These are phyloP conservation scores for Pseudozyma sp. DNA, from an alignment of 1,284 basidiomycete genomes.

Conservation along the genomic window DNA sequence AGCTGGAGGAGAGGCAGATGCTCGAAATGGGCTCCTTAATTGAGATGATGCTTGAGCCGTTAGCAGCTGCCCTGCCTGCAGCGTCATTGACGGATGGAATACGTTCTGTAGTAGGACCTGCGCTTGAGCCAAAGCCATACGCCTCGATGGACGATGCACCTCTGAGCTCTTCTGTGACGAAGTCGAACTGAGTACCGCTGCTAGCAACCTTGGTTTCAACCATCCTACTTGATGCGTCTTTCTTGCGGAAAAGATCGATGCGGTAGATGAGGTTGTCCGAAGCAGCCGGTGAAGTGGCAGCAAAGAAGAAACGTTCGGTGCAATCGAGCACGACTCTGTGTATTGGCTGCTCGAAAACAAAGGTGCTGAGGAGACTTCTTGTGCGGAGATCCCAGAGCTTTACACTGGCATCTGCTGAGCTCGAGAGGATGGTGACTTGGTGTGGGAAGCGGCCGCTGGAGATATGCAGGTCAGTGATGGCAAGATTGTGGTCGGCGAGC, in stretches of 20 bases:
- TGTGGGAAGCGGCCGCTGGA: conserved; percentile 81
- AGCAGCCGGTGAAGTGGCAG: conserved; percentile 72
- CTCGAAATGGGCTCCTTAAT: conserved; percentile 73
- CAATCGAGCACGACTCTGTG: conserved; percentile 80
- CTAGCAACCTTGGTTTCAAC: conserved; percentile 24
- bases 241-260: conserved; percentile 79
- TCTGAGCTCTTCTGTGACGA: conserved; percentile 36
- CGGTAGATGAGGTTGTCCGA: conserved; percentile 78
- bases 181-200: conserved; percentile 29
- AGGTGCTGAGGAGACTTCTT: conserved; percentile 82
- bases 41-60: conserved; percentile 35
- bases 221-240: conserved; percentile 40
- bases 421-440: conserved; percentile 80
- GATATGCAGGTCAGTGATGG: conserved; percentile 83
- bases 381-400: conserved; percentile 90
- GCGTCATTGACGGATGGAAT: conserved; percentile 16
- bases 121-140: conserved; percentile 26
- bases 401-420: conserved; percentile 88
- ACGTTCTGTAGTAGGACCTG: conserved; percentile 26
- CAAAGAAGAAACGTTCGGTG: conserved; percentile 88
- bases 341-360: conserved; percentile 80
- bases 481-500: conserved; percentile 89
- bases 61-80: conserved; percentile 16
- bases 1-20: conserved; percentile 80
- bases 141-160: conserved; percentile 31